Percentiles rank a stretch among this genome's conserved stretches.
phyloP scores from a whole-genome alignment of 495 filamentous ascomycete genomes.

The Halenospora varia region DNA sequence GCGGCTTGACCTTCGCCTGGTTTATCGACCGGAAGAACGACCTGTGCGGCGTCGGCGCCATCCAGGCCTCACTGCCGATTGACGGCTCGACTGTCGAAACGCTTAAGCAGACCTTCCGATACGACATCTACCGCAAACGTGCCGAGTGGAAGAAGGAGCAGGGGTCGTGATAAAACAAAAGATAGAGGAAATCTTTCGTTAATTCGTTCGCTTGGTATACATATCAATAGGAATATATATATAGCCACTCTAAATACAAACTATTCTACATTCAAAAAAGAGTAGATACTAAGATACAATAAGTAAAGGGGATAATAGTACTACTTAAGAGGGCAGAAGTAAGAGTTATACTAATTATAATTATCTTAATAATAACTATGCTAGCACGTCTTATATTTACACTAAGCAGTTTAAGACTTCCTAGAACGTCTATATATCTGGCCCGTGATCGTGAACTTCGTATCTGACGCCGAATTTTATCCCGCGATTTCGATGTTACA shows the following conservation, averaged over 20 bases:
- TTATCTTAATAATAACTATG: too few species aligned
- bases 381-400: too few species aligned
- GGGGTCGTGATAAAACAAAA: constrained; percentile 2
- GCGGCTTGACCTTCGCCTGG: constrained; percentile 34
- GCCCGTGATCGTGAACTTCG: not conserved
- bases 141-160: constrained; percentile 25
- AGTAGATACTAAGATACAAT: too few species aligned
- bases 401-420: too few species aligned
- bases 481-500: not conserved
- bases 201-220: not conserved
- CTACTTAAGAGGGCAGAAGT: too few species aligned
- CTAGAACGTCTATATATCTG: not conserved
- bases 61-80: constrained; percentile 35
- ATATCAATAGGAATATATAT: too few species aligned
- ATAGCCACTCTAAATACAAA: too few species aligned
- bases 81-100: constrained; percentile 24
- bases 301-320: too few species aligned
- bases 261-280: too few species aligned
- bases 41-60: constrained; percentile 38
- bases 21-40: constrained; percentile 45
- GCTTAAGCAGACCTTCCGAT: constrained; percentile 41
- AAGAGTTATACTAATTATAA: too few species aligned
- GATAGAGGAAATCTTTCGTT: not conserved
- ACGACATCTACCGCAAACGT: constrained; percentile 37
- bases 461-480: not conserved